Evolutionary conservation across 345 rosid species (phyloP).

Genomic region (Eucalyptus pauciflora): DNA sequence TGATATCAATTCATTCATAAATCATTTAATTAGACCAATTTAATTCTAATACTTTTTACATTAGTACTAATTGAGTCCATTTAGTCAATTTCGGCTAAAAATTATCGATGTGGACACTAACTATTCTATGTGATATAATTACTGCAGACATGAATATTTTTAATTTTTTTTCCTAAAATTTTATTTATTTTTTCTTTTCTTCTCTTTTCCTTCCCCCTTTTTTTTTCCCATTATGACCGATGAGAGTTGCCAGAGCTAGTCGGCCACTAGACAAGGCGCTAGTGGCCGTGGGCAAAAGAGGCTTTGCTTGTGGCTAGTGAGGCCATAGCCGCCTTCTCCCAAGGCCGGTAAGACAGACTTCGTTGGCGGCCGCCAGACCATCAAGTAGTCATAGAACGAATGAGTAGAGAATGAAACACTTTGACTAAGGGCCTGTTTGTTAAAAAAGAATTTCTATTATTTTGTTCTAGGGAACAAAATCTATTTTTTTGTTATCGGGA

Average conservation of each 20-base stretch:
- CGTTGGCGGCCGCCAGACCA: fast-evolving
- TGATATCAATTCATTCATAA: too few species aligned
- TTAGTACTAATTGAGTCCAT: not conserved
- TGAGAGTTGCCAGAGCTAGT: fast-evolving
- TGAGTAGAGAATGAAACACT: too few species aligned
- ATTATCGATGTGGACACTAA: fast-evolving
- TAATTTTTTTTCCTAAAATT: not conserved
- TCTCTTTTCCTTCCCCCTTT: not conserved
- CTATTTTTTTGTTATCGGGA: too few species aligned
- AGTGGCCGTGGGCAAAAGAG: not conserved
- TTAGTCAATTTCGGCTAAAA: too few species aligned
- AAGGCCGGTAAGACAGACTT: not conserved
- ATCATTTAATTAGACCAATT: too few species aligned
- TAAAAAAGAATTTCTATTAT: too few species aligned
- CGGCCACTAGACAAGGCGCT: not conserved
- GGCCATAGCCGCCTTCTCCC: not conserved
- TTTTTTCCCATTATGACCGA: too few species aligned
- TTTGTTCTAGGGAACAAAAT: too few species aligned
- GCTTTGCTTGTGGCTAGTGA: not conserved
- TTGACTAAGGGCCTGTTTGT: too few species aligned
- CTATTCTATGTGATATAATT: too few species aligned
- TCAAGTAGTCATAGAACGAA: not conserved
- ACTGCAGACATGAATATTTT: fast-evolving
- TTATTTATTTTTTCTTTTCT: too few species aligned
- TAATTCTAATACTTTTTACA: too few species aligned